Conservation (phyloP, 768 basidiomycete species). For the Daedalea quercina region DNA sequence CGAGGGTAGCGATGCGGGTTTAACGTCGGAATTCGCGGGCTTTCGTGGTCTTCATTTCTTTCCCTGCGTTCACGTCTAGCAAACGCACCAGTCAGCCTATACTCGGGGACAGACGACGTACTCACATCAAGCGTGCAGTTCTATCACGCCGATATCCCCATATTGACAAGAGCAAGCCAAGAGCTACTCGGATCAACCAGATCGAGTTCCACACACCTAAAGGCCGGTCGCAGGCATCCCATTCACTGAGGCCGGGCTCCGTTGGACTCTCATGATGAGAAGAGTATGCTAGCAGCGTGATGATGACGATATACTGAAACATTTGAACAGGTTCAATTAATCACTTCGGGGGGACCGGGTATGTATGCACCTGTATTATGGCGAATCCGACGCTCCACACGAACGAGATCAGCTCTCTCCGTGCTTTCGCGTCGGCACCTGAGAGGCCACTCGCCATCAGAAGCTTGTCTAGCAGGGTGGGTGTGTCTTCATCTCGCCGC, state of each 20-base stretch:
- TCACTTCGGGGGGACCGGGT: too few relatives aligned
- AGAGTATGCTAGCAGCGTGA: conserved; percentile 42
- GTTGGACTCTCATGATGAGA: conserved; percentile 41
- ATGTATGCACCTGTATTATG: conserved; percentile 41
- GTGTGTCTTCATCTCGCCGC: not conserved
- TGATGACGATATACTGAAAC: conserved; percentile 43
- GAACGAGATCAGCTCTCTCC: conserved; percentile 48
- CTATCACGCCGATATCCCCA: conserved; percentile 46
- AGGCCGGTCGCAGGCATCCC: conserved; percentile 56
- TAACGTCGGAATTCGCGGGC: not conserved
- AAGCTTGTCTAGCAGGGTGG: conserved; percentile 3
- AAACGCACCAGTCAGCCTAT: not conserved
- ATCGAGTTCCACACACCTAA: conserved; percentile 62
- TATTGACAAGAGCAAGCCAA: conserved; percentile 42
- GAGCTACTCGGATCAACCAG: conserved; percentile 49
- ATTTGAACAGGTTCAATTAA: not conserved
- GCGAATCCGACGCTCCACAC: conserved; percentile 46
- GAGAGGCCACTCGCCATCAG: conserved; percentile 37
- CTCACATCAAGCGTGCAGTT: conserved; percentile 12
- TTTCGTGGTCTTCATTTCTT: not conserved
- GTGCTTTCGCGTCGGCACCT: conserved; percentile 43
- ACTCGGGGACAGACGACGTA: not conserved
- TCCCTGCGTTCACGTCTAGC: not conserved
- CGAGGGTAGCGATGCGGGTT: not conserved
- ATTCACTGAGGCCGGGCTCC: conserved; percentile 39